Base-by-base conservation (phyloP, 2,329 filamentous ascomycete species). In the Paraphoma chrysanthemicola region DNA sequence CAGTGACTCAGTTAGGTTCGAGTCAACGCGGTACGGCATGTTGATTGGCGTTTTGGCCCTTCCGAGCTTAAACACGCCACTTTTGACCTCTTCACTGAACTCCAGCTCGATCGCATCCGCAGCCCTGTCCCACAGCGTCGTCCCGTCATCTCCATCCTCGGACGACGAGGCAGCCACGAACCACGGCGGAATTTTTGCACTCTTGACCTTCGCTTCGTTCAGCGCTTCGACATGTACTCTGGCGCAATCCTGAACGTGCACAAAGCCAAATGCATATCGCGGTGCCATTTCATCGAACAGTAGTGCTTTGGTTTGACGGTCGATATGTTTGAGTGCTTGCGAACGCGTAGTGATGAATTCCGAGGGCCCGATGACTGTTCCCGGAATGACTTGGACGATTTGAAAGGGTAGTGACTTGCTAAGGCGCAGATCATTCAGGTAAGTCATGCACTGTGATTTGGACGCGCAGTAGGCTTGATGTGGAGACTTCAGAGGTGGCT, bases 221-320 rank as follows among this genome's bases (percentile, higher is more conserved):
- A 76, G 50, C 1, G 70, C 68, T 51, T 71, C 69, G 6, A 76
- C 58, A 56, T 74, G 72, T 6, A 76, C 60, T 8, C 52, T 60
- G 10, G 73, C 72, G 50, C 71, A 74, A 43, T 76, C 72, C 6
- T 65, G 45, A 1, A 75, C 64, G 39, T 72, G 64, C 28, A 75
- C 70, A n/a, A 76, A 76, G 3, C 72, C 72, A 49, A 76, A 76
- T 6, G 66, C 64, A 55, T 76, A 75, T 8, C 68, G 62, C 3
- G 73, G 69, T 10, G 66, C 64, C 7, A 62, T 53, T 9, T 67
- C 67, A 36, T 73, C 67, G 56, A 76, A 76, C 1, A 76, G 53
- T 4, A 75, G 53, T 1, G 72, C 71, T 30, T 64, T 63, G 2
- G 63, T 70, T 62, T 75, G 73, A 18, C 73, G 69, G 46, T 76